Evolutionary conservation across 176 grass and related monocot species (phyloP).

Genomic region (Zoysia japonica): DNA sequence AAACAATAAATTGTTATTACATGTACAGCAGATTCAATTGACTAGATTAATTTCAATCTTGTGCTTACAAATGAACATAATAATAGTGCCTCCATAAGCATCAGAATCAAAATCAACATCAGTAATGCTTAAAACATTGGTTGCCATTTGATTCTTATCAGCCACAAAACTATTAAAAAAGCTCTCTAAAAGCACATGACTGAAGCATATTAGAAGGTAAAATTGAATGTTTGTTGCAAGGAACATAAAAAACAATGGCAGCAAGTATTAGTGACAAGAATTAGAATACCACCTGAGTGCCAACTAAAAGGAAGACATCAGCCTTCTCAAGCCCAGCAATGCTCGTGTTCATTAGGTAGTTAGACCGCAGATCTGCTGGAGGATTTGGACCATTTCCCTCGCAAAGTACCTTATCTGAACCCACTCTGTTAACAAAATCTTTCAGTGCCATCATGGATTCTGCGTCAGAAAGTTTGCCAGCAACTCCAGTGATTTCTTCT

Average conservation of each 20-base stretch:
- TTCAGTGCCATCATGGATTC: constrained; percentile 98
- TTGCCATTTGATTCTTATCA: not conserved
- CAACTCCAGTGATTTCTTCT: constrained; percentile 89
- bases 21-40: not conserved
- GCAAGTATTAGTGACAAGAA: not conserved
- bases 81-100: not conserved
- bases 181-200: not conserved
- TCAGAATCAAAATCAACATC: constrained; percentile 7
- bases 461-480: constrained; percentile 92
- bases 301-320: constrained; percentile 96
- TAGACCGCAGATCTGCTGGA: constrained; percentile 81
- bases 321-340: constrained; percentile 91
- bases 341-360: constrained; percentile 87
- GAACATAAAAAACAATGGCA: constrained; percentile 21
- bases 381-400: constrained; percentile 85
- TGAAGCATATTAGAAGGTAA: not conserved
- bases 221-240: not conserved
- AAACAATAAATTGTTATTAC: not conserved
- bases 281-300: constrained; percentile 73
- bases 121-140: constrained; percentile 16
- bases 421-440: constrained; percentile 93
- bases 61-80: not conserved
- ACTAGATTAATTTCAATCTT: constrained; percentile 8
- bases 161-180: constrained; percentile 21
- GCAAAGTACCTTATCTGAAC: constrained; percentile 86